phyloP scores from a whole-genome alignment of 2,329 filamentous ascomycete genomes.

The Hymenoscyphus infarciens region DNA sequence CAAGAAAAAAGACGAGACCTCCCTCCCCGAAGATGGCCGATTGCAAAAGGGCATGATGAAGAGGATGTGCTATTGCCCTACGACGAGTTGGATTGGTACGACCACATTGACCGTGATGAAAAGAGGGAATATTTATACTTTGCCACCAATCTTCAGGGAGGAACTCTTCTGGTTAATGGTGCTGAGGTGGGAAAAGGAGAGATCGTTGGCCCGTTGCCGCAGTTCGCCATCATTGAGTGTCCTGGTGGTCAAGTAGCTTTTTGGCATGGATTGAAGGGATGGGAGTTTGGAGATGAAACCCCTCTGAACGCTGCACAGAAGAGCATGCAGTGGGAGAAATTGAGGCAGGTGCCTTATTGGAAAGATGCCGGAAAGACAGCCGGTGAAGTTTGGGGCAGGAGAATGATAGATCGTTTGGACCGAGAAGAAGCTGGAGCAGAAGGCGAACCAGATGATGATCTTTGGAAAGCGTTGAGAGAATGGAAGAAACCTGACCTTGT shows the following conservation, averaged over 20 bases:
- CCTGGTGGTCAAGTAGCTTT: slow-evolving; percentile 30
- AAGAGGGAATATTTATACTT: slow-evolving; percentile 25
- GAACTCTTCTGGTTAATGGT: slow-evolving; percentile 30
- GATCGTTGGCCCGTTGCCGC: slow-evolving; percentile 32
- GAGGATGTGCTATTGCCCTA: slow-evolving; percentile 13
- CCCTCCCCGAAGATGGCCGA: slow-evolving; percentile 24
- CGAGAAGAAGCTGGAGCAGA: slow-evolving; percentile 22
- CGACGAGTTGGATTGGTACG: slow-evolving; percentile 24
- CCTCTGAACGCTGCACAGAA: neutral
- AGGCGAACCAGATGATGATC: slow-evolving; percentile 18
- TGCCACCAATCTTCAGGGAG: slow-evolving; percentile 29
- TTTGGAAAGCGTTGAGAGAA: slow-evolving; percentile 21
- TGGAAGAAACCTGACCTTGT: neutral
- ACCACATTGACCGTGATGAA: slow-evolving; percentile 24
- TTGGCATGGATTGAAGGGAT: slow-evolving; percentile 29
- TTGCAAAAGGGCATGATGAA: slow-evolving; percentile 6
- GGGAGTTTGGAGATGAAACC: slow-evolving; percentile 15
- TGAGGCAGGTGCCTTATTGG: slow-evolving; percentile 19
- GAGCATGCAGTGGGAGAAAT: slow-evolving; percentile 16
- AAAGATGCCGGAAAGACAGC: slow-evolving; percentile 17
- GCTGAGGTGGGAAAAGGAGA: slow-evolving; percentile 26
- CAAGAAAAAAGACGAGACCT: slow-evolving; percentile 22
- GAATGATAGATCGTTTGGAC: slow-evolving; percentile 25
- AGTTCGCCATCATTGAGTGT: slow-evolving; percentile 31
- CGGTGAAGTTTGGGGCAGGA: slow-evolving; percentile 27